A percentile compares a stretch with the other conserved stretches of the same genome.
These are phyloP conservation scores for Tolypocladium ovalisporum DNA, from an alignment of 2,329 filamentous ascomycete species.

Conservation along the genomic window DNA sequence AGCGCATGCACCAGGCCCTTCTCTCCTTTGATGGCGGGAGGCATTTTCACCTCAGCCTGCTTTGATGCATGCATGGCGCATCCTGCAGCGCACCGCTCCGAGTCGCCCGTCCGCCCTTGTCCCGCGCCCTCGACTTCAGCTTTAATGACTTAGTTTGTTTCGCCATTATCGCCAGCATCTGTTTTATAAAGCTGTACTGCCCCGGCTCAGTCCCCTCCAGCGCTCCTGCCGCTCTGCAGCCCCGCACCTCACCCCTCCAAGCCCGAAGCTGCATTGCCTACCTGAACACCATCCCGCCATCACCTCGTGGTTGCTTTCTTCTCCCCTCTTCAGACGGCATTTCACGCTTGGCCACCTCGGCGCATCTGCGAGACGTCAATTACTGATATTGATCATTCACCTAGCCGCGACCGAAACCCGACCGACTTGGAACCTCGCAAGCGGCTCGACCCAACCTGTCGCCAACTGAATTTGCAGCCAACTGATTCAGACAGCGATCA, in stretches of 20 bases:
- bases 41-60: conserved; percentile 4
- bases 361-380: neutral
- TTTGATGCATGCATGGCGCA: conserved; percentile 3
- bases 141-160: neutral
- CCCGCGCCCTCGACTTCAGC: conserved; percentile 1
- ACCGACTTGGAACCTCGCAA: neutral
- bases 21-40: neutral
- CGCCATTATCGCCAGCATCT: neutral
- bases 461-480: neutral
- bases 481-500: neutral
- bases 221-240: neutral
- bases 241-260: conserved; percentile 4
- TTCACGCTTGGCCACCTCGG: neutral
- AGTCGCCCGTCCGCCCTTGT: neutral
- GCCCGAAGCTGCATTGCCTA: neutral
- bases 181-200: neutral
- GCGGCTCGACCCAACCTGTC: neutral
- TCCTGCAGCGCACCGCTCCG: conserved; percentile 2
- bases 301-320: neutral
- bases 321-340: neutral
- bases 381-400: neutral
- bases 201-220: neutral
- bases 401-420: neutral
- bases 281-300: neutral
- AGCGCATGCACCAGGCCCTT: neutral